Evolutionary conservation across 176 grass and related monocot species (phyloP), one percentile per base, ranked within the genome.

Genomic region (Eremochloa ophiuroides): DNA sequence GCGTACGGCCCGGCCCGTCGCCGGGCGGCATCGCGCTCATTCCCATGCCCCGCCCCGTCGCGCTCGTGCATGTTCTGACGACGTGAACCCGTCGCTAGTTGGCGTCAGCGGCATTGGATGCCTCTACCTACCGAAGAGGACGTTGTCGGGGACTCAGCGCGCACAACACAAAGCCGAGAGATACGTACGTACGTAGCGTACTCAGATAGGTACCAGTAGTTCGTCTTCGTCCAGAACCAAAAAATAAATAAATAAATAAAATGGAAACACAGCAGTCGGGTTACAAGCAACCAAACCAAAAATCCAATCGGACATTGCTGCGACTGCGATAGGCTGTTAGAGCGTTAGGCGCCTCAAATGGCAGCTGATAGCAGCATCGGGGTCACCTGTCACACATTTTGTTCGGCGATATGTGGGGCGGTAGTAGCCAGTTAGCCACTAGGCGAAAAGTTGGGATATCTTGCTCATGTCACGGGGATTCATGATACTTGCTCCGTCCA

Each of bases 101-200:
- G 66, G 50, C 8, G 76, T 79, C 55, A 79, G 30, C 23, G 5
- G 58, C 76, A 80, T 80, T 13, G 55, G 82, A 84, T 69, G 62
- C 59, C 25, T 31, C n/a, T n/a, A 46, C 63, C 72, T 17, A 34
- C 4, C 38, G 73, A 77, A 4, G 46, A 62, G 62, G 72, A 69
- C 41, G 8, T 11, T 25, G 15, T 69, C 46, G 25, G 40, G 39
- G 14, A 10, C 41, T 37, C 58, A 22, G 41, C 17, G 38, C 15
- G 8, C 22, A 5, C 18, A 7, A 41, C n/a, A n/a, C n/a, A n/a
- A n/a, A 17, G 25, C 12, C 38, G 25, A 40, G 8, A 16, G 10
- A 46, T 22, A 43, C 9, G 37, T 22, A 68, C 34, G 3, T 10
- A 1, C 3, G 3, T 1, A 55, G 5, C 55, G 10, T 2, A 69